Percentiles rank a stretch among this genome's conserved stretches.
Conservation (phyloP, 148 eudicot species). For the Drosera capensis region DNA sequence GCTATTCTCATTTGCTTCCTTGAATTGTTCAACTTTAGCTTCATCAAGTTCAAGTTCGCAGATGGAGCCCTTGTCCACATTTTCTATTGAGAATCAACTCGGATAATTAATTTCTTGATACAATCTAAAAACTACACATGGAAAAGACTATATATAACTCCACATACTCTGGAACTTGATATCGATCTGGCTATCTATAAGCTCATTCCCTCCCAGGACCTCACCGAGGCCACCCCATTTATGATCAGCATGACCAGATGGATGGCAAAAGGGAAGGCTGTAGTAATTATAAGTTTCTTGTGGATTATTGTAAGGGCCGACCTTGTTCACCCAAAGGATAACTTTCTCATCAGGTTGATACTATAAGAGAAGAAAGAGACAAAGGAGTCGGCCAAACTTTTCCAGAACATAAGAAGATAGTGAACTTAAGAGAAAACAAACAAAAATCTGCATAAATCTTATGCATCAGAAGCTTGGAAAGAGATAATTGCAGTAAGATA, state of each 20-base stretch:
- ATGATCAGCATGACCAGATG: constrained; percentile 2
- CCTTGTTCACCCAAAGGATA: constrained; percentile 6
- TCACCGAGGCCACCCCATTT: constrained; percentile 5
- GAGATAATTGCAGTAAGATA: too few relatives aligned
- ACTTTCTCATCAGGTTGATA: constrained; percentile 1
- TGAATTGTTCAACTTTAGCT: constrained; percentile 1
- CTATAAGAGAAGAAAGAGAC: not conserved
- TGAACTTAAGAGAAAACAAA: not conserved
- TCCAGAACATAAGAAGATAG: not conserved
- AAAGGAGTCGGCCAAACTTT: not conserved
- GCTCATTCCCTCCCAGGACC: constrained; percentile 3
- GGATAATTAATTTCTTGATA: not conserved
- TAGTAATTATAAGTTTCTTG: constrained; percentile 3
- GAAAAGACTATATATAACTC: not conserved
- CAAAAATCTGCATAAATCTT: not conserved
- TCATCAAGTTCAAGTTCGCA: constrained; percentile 4
- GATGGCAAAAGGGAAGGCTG: constrained; percentile 4
- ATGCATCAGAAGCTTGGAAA: not conserved
- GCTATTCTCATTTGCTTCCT: constrained; percentile 5
- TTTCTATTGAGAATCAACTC: not conserved
- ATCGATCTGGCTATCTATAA: constrained; percentile 1
- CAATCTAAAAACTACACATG: not conserved
- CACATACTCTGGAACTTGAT: constrained; percentile 1
- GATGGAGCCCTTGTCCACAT: constrained; percentile 1
- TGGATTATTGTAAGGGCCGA: constrained; percentile 3